Base-by-base conservation (phyloP, 1,284 basidiomycete genomes). In the Grifola frondosa region DNA sequence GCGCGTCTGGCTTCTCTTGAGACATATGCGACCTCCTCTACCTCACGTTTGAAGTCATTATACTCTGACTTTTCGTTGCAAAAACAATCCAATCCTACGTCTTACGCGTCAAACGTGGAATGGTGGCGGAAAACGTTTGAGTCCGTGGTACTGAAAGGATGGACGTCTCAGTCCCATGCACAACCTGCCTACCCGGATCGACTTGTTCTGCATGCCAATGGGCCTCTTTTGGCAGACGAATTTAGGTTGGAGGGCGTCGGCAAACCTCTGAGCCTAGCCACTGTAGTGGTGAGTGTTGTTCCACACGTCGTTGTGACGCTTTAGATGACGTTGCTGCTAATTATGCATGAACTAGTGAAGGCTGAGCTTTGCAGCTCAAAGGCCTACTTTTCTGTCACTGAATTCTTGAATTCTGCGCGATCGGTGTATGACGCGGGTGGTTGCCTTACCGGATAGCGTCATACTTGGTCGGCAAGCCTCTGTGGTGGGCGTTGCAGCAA, bases 31-130 rank as follows among this genome's bases (percentile, higher is more conserved):
- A 69, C 71, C 0, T 70, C 74, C 3, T 80, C 77, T 9, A 73
- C 62, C 26, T 75, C 71, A 15, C 84, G 92, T 9, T 73, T 97
- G 0, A 84, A 88, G 53, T 83, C 92, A 0, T 73, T 97, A 12
- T 97, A 95, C 66, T 85, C 93, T 3, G 91, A 95, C 58, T 83
- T 96, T 42, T 83, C 89, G 0, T 74, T 81, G 6, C 91, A 95
- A 67, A 88, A 87, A 53, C 69, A 78, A 23, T 86, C 91, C 2
- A 96, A 97, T 62, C 86, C 91, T 0, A 77, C 84, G 4, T 85
- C 91, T 3, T 97, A 85, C 64, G 69, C 80, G 28, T 79, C 89
- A 12, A 91, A 88, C 59, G 69, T 94, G 25, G 81, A 86, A 45
- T 97, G 92, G 92, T 97, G 95, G 94, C 76, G 77, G 29, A 67